phyloP scores from a whole-genome alignment of 192 early-diverging fungal species.

The Coemansia sp. region DNA sequence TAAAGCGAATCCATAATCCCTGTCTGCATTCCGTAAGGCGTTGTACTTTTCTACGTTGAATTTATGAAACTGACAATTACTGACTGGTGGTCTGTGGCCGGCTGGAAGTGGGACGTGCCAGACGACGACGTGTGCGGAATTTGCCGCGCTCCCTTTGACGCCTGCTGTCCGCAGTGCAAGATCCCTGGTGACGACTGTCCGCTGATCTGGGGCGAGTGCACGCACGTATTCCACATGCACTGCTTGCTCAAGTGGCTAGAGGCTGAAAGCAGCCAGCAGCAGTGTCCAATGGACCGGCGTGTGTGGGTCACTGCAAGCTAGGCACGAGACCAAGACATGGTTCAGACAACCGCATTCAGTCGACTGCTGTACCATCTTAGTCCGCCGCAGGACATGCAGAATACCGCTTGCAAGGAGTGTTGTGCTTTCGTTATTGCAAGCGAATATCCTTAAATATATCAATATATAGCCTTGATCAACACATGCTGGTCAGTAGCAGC shows the following conservation, averaged over 20 bases:
- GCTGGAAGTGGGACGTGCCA: conserved; percentile 83
- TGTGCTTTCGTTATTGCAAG: too few relatives aligned
- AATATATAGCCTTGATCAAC: too few relatives aligned
- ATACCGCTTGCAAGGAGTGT: too few relatives aligned
- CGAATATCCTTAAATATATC: too few relatives aligned
- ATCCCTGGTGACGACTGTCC: conserved; percentile 86
- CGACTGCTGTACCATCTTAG: too few relatives aligned
- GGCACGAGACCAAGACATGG: neutral
- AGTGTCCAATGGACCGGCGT: conserved; percentile 85
- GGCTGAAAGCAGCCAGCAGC: conserved; percentile 63
- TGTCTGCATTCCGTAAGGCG: neutral
- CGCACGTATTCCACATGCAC: conserved; percentile 92
- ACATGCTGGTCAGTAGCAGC: too few relatives aligned
- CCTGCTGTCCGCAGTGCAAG: conserved; percentile 78
- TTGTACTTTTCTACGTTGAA: neutral
- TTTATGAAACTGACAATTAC: conserved; percentile 41
- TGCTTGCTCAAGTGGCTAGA: conserved; percentile 81
- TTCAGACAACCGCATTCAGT: too few relatives aligned
- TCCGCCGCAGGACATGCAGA: too few relatives aligned
- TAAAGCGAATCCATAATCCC: too few relatives aligned
- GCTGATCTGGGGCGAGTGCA: conserved; percentile 84
- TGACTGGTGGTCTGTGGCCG: conserved; percentile 73
- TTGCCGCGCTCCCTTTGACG: conserved; percentile 81
- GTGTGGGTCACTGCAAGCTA: conserved; percentile 61
- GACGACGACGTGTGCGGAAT: conserved; percentile 90